Evolutionary conservation across 495 filamentous ascomycete genomes (phyloP), one percentile per base, ranked within the genome.

Genomic region (Rhypophila decipiens): DNA sequence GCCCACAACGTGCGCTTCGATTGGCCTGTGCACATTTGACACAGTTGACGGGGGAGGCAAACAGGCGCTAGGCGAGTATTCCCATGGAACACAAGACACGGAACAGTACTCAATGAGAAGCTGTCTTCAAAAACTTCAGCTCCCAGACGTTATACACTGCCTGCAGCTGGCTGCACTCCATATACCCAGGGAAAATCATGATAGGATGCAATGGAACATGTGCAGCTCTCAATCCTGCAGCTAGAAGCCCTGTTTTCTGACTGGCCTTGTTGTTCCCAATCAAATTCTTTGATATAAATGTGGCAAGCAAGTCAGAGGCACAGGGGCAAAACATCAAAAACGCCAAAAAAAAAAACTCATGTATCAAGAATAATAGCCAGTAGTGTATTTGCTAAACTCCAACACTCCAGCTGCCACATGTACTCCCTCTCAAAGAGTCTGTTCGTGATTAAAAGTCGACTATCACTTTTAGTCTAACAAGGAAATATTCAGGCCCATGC

Each of bases 391-490:
- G 2, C n/a, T 18, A 13, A 39, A 18, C 36, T 39, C 2, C 12
- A 18, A 18, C 2, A 2, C 3, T 39, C n/a, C 9, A 39, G 10
- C 9, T 9, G 36, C 13, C 15, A 18, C 12, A 8, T 18, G 21
- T 42, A 20, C 29, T 23, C 38, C 40, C 45, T n/a, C 44, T 43
- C 33, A 44, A 31, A 52, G 35, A 15, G 20, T 17, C 31, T 58
- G 42, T 29, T 52, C 38, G 37, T 46, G 51, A 64, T 62, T 62
- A 64, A 60, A 60, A 61, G n/a, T 50, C 39, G 49, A 54, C 61
- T 64, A 64, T 59, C 56, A 64, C 55, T 47, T 53, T 53, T 50
- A 50, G 47, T 60, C 61, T 62, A 64, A 53, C 51, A 59, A 46
- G 43, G 24, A 57, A 60, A 56, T 54, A 54, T 53, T 49, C 54